Percentiles rank a stretch among this genome's conserved stretches.
These are phyloP conservation scores for Phanerochaete sordida DNA, from an alignment of 768 basidiomycete species.

Conservation along the genomic window DNA sequence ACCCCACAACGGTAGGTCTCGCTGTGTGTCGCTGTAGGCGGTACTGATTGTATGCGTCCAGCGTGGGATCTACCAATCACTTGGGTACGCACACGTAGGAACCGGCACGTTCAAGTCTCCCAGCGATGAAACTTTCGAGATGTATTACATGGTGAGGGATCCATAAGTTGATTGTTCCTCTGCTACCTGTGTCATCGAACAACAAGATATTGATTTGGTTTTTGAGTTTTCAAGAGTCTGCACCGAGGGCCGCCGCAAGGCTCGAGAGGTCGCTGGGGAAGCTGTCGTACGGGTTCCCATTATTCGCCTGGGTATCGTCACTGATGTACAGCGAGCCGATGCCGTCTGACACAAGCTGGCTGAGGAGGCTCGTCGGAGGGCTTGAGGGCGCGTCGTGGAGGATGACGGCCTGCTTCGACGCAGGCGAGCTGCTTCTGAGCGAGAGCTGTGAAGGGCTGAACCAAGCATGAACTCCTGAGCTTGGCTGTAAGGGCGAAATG, in stretches of 20 bases:
- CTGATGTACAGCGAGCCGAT: constrained; percentile 31
- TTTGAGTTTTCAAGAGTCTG: neutral
- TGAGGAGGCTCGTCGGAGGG: constrained; percentile 21
- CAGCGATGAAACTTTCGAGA: neutral
- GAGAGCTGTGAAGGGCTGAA: constrained; percentile 23
- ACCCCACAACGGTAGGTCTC: neutral
- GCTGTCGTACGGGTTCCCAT: constrained; percentile 18
- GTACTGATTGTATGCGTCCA: neutral
- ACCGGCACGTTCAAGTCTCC: neutral
- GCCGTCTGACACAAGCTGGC: constrained; percentile 19
- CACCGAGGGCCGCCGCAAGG: constrained; percentile 11
- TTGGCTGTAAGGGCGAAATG: too few species aligned
- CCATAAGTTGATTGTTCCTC: neutral
- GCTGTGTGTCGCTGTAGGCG: neutral
- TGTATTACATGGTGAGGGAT: neutral
- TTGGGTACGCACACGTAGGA: neutral
- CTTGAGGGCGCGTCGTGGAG: constrained; percentile 29
- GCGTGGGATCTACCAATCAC: neutral
- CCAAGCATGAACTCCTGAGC: neutral
- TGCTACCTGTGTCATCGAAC: neutral
- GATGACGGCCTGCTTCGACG: constrained; percentile 29
- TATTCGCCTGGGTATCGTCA: constrained; percentile 19
- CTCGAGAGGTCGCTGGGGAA: constrained; percentile 21
- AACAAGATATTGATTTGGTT: too few species aligned
- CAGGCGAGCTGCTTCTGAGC: constrained; percentile 12